Evolutionary conservation across 768 basidiomycete genomes (phyloP), one percentile per base, ranked within the genome.

Genomic region (Tulasnella sp.): DNA sequence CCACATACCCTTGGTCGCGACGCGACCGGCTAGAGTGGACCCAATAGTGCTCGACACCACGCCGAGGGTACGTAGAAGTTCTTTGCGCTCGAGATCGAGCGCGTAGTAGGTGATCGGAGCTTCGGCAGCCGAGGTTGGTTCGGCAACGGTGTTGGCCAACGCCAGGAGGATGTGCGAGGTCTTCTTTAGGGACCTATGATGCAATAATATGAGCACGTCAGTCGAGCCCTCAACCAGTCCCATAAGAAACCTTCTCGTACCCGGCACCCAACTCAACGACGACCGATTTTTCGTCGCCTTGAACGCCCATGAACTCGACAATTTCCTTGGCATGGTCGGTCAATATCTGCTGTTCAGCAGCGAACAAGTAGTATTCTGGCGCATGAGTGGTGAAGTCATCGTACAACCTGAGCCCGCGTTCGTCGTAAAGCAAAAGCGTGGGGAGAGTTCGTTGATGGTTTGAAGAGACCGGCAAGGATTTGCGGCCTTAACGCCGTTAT

Each of bases 191-290:
- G 96, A 88, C 25, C 94, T 96, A 81, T 22, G 38, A 75, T n/a
- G n/a, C n/a, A 19, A 31, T 22, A 5, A 70, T 25, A 9, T 38
- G 1, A 4, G 1, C n/a, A n/a, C 2, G 40, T 40, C 25, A n/a
- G 36, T 38, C 36, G 0, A 29, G 14, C 29, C 8, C 38, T 6
- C 11, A 64, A 31, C n/a, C 14, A 1, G n/a, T n/a, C n/a, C n/a
- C n/a, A 31, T 1, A 6, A 64, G 25, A 12, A 31, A 3, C 29
- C 1, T 8, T 17, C 0, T 2, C 76, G 36, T 49, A 96, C 94
- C 96, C 96, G 11, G 96, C 93, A 64, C 97, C 96, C n/a, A 99
- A 87, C 81, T 98, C 96, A 54, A 98, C 86, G 9, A 97, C 86
- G 72, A 90, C 86, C 73, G 81, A 83, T n/a, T 64, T 64, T 3